Conservation (phyloP, 352 stramenopile species). For the Phytophthora agathidicida region DNA sequence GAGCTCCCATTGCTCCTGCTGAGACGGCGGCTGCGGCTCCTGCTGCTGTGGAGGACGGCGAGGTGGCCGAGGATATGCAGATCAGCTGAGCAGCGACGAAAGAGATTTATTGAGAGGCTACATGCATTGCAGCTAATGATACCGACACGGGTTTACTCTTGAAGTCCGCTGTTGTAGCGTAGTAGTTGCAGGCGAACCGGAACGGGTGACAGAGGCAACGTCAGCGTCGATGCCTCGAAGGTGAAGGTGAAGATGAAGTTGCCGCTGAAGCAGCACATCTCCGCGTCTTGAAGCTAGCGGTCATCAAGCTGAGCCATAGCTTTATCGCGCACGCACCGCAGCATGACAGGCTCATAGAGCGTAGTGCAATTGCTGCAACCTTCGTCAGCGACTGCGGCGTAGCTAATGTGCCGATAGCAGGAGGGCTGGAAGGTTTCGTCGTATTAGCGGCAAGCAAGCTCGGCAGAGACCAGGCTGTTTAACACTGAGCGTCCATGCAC, state of each 20-base stretch:
- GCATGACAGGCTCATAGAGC: background rate
- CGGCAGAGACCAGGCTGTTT: background rate
- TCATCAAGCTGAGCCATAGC: conserved; percentile 7
- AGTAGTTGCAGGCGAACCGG: conserved; percentile 5
- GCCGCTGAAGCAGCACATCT: background rate
- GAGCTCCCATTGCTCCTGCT: background rate
- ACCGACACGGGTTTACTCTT: no score
- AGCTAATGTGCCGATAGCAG: no score
- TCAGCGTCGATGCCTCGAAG: background rate
- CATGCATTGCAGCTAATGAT: no score
- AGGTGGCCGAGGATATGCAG: conserved; percentile 47
- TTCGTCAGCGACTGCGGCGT: background rate
- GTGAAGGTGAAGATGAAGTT: background rate
- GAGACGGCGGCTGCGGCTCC: conserved; percentile 21
- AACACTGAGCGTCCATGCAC: no score
- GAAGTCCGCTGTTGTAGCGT: conserved; percentile 1
- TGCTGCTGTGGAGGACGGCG: conserved; percentile 27
- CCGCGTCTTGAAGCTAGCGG: conserved; percentile 6
- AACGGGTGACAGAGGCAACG: conserved; percentile 22
- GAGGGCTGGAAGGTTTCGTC: no score
- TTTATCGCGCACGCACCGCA: background rate
- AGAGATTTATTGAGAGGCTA: conserved; percentile 14
- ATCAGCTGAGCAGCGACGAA: conserved; percentile 6
- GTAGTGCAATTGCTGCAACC: conserved; percentile 1
- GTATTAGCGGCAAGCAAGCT: no score